phyloP scores from a whole-genome alignment of 495 filamentous ascomycete genomes.

The Aspergillus heteromorphus region DNA sequence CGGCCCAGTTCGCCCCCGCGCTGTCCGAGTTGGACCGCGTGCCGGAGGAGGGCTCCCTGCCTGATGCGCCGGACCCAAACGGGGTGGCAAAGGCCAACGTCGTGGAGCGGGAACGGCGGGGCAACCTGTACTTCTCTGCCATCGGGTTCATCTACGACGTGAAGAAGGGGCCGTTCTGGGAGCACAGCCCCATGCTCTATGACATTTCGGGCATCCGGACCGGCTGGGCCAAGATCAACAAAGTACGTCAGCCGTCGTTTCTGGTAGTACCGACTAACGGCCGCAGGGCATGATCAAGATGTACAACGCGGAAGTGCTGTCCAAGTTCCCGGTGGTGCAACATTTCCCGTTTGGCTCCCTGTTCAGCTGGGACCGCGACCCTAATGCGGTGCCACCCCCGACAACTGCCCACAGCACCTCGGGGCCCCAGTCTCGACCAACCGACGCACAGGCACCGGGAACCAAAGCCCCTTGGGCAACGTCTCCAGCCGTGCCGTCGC shows the following conservation, averaged over 20 bases:
- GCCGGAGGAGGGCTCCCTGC: constrained; percentile 70
- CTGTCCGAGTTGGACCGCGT: constrained; percentile 57
- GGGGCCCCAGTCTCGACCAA: constrained; percentile 43
- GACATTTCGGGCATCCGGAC: constrained; percentile 86
- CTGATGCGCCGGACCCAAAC: constrained; percentile 62
- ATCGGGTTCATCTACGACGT: constrained; percentile 98
- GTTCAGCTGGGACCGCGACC: constrained; percentile 76
- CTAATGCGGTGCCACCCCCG: constrained; percentile 45
- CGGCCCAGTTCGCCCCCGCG: constrained; percentile 75
- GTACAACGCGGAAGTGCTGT: constrained; percentile 65
- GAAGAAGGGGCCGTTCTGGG: constrained; percentile 96
- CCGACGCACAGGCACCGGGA: constrained; percentile 22
- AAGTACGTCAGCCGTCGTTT: constrained; percentile 48
- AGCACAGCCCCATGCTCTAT: constrained; percentile 91
- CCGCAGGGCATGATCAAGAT: constrained; percentile 67
- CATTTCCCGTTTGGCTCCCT: constrained; percentile 73
- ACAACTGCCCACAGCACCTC: constrained; percentile 52
- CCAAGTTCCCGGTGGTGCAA: constrained; percentile 67
- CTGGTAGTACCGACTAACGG: too few species aligned
- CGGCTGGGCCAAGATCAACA: constrained; percentile 98
- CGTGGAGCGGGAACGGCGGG: constrained; percentile 62
- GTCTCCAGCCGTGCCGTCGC: constrained; percentile 15
- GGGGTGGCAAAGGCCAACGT: constrained; percentile 59
- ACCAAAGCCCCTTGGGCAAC: constrained; percentile 48
- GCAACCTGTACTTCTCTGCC: constrained; percentile 96